phyloP scores from a whole-genome alignment of 768 basidiomycete genomes.

The Amanita subjunquillea region DNA sequence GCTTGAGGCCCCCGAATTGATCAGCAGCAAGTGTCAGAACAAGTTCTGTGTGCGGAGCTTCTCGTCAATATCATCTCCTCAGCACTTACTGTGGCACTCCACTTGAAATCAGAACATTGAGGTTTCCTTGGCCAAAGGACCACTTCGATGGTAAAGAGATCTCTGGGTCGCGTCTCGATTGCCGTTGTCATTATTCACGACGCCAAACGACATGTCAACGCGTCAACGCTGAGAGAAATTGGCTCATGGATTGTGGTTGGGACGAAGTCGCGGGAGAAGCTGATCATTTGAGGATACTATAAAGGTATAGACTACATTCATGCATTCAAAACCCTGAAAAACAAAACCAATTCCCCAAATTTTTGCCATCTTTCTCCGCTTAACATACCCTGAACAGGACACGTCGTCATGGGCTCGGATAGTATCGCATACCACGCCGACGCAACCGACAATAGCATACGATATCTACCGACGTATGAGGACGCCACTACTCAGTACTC shows the following conservation, averaged over 20 bases:
- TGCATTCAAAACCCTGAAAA: not conserved
- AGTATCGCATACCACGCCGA: not conserved
- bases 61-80: constrained; percentile 59
- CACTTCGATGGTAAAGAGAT: constrained; percentile 49
- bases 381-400: not conserved
- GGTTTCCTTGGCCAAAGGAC: constrained; percentile 52
- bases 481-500: not conserved
- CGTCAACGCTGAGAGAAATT: not conserved
- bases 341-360: not conserved
- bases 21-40: constrained; percentile 38
- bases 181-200: no score
- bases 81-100: constrained; percentile 52
- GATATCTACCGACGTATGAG: not conserved
- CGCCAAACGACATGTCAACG: no score
- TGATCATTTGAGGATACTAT: not conserved
- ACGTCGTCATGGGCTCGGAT: not conserved
- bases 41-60: constrained; percentile 49
- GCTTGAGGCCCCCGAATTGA: constrained; percentile 31
- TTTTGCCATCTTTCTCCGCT: not conserved
- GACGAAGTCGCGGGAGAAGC: not conserved
- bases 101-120: constrained; percentile 50
- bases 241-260: not conserved
- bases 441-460: not conserved
- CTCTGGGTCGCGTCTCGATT: constrained; percentile 13
- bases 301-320: not conserved